These are phyloP conservation scores for Debaryomyces hansenii DNA, from an alignment of 805 yeast genomes.

Conservation along the genomic window DNA sequence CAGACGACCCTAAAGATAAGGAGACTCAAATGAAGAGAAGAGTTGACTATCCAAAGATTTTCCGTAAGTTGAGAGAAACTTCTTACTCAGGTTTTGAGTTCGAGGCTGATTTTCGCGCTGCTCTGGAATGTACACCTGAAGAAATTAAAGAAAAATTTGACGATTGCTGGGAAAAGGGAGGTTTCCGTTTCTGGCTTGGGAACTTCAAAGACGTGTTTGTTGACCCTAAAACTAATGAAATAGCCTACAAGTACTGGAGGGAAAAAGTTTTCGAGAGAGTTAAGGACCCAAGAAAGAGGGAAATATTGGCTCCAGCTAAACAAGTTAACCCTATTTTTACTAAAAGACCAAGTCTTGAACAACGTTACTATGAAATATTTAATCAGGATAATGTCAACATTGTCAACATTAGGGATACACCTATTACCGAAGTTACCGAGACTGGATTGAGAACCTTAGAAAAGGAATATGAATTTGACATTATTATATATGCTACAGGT, in stretches of 20 bases:
- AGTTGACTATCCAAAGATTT: conserved; percentile 1
- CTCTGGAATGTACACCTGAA: conserved; percentile 12
- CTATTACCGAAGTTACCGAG: conserved; percentile 12
- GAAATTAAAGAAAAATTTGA: conserved; percentile 13
- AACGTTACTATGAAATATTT: conserved; percentile 15
- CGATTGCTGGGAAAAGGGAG: conserved; percentile 19
- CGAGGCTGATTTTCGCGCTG: not conserved
- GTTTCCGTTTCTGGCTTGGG: conserved; percentile 24
- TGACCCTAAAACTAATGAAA: conserved; percentile 14
- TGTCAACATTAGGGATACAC: conserved; percentile 16
- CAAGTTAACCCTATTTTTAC: conserved; percentile 18
- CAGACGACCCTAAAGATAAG: conserved; percentile 1
- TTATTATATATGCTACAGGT: conserved; percentile 17
- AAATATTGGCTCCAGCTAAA: conserved; percentile 18
- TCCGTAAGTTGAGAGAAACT: conserved; percentile 9
- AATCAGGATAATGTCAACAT: conserved; percentile 15
- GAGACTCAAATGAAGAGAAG: conserved; percentile 7
- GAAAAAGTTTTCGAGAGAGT: conserved; percentile 13
- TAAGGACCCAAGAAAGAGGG: conserved; percentile 14
- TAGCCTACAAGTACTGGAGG: conserved; percentile 20
- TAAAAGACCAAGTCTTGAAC: conserved; percentile 18
- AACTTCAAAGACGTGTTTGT: conserved; percentile 14
- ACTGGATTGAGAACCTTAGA: conserved; percentile 14
- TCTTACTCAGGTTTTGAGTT: conserved; percentile 1
- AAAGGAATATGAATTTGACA: conserved; percentile 10